Percentiles rank a stretch among this genome's conserved stretches.
These are phyloP conservation scores for Moesziomyces antarcticus DNA, from an alignment of 1,284 basidiomycete genomes.

Conservation along the genomic window DNA sequence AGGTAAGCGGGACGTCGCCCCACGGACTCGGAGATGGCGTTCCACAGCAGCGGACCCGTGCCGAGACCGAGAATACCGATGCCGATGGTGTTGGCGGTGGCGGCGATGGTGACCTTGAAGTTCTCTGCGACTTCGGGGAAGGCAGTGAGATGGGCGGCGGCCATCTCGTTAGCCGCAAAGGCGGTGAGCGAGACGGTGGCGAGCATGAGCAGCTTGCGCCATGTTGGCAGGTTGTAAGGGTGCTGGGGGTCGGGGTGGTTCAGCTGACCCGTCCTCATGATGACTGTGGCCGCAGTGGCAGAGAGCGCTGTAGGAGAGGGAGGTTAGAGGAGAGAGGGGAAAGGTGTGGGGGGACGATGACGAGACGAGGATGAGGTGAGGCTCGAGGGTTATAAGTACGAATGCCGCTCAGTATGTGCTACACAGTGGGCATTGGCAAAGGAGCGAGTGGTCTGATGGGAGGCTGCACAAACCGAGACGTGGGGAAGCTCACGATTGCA, in stretches of 20 bases:
- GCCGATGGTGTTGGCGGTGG: slow-evolving; percentile 67
- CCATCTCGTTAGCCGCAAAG: slow-evolving; percentile 65
- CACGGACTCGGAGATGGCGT: slow-evolving; percentile 50
- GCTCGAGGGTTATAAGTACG: background rate
- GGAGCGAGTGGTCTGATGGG: background rate
- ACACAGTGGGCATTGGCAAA: background rate
- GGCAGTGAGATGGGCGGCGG: slow-evolving; percentile 51
- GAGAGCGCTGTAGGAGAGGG: background rate
- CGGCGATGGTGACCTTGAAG: slow-evolving; percentile 53
- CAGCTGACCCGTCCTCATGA: slow-evolving; percentile 28
- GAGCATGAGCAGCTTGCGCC: slow-evolving; percentile 65
- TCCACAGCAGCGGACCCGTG: slow-evolving; percentile 66
- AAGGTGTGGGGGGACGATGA: too few relatives aligned
- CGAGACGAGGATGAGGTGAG: background rate
- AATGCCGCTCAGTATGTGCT: background rate
- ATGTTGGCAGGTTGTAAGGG: slow-evolving; percentile 53
- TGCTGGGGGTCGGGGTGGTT: slow-evolving; percentile 46
- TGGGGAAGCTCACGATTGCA: background rate
- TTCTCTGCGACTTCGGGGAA: slow-evolving; percentile 52
- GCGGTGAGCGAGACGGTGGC: slow-evolving; percentile 52
- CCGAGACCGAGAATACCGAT: slow-evolving; percentile 68
- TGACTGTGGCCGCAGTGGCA: background rate
- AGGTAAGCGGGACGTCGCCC: slow-evolving; percentile 67
- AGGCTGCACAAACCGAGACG: background rate
- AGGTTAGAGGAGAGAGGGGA: background rate